These are phyloP conservation scores for Amanita phalloides DNA, from an alignment of 768 basidiomycete species.

Conservation along the genomic window DNA sequence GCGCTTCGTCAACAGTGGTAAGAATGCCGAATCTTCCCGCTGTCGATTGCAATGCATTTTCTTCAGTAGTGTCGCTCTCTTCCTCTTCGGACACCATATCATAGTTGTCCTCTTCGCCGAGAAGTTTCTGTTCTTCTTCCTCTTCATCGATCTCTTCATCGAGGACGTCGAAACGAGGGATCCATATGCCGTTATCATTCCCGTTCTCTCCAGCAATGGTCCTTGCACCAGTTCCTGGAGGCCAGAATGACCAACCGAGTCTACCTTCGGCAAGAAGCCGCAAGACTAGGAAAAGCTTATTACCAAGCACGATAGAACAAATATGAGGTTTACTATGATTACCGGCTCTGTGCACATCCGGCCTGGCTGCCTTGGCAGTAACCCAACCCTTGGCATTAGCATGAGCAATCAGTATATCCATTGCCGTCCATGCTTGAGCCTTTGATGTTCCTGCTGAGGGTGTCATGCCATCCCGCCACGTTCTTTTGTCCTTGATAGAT, in stretches of 20 bases:
- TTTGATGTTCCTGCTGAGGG: conserved; percentile 14
- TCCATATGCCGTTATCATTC: conserved; percentile 46
- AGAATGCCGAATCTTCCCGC: conserved; percentile 3
- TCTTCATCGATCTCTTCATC: conserved; percentile 13
- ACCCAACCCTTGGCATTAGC: conserved; percentile 74
- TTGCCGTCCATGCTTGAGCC: conserved; percentile 61
- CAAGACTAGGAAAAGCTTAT: conserved; percentile 41
- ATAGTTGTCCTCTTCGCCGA: conserved; percentile 18
- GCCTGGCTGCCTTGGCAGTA: conserved; percentile 85
- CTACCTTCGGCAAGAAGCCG: conserved; percentile 75
- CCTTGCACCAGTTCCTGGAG: conserved; percentile 34
- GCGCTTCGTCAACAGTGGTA: conserved; percentile 13
- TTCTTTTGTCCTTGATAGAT: conserved; percentile 54
- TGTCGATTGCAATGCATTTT: conserved; percentile 8
- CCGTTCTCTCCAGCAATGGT: conserved; percentile 15
- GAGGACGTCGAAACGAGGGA: conserved; percentile 26
- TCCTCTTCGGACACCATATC: conserved; percentile 17
- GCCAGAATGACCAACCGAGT: conserved; percentile 82
- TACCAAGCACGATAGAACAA: background rate
- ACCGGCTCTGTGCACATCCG: conserved; percentile 83
- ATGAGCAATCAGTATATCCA: conserved; percentile 72
- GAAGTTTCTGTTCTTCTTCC: conserved; percentile 13
- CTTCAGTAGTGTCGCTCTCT: conserved; percentile 14
- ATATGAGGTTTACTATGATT: conserved; percentile 62
- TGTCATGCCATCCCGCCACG: conserved; percentile 54